A percentile compares a stretch with the other conserved stretches of the same genome.
Evolutionary conservation across 345 rosid genomes (phyloP).

Genomic region (Bretschneidera sinensis): DNA sequence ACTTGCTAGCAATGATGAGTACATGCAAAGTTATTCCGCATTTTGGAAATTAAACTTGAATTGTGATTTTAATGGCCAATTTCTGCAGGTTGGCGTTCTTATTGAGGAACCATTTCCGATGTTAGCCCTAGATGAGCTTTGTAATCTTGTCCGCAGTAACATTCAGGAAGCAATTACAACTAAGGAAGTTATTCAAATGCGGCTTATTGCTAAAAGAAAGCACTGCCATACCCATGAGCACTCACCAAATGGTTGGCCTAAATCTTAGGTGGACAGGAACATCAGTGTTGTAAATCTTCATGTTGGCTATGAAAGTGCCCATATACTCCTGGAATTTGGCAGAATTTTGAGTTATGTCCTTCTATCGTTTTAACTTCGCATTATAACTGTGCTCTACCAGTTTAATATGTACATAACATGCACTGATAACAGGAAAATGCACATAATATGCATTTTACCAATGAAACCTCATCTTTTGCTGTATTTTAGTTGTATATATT

Average conservation of each 20-base stretch:
- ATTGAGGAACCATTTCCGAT: conserved; percentile 96
- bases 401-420: too few species aligned
- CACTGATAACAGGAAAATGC: too few species aligned
- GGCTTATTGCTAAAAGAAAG: conserved; percentile 41
- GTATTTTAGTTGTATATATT: too few species aligned
- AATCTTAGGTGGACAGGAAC: conserved; percentile 15
- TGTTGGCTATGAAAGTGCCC: background rate
- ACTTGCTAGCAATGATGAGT: background rate
- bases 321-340: too few species aligned
- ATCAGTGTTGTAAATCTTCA: background rate
- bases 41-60: background rate
- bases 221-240: conserved; percentile 31
- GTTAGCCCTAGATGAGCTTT: conserved; percentile 83
- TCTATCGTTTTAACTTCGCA: too few species aligned
- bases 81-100: conserved; percentile 83
- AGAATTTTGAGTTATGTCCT: too few species aligned
- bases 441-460: too few species aligned
- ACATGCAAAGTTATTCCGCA: background rate
- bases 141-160: conserved; percentile 44
- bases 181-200: conserved; percentile 47
- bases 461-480: too few species aligned
- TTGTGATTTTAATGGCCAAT: background rate
- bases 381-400: too few species aligned
- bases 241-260: conserved; percentile 71
- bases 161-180: conserved; percentile 55